Base-by-base conservation (phyloP, 164 flowering plant species). In the Cinnamomum chago region DNA sequence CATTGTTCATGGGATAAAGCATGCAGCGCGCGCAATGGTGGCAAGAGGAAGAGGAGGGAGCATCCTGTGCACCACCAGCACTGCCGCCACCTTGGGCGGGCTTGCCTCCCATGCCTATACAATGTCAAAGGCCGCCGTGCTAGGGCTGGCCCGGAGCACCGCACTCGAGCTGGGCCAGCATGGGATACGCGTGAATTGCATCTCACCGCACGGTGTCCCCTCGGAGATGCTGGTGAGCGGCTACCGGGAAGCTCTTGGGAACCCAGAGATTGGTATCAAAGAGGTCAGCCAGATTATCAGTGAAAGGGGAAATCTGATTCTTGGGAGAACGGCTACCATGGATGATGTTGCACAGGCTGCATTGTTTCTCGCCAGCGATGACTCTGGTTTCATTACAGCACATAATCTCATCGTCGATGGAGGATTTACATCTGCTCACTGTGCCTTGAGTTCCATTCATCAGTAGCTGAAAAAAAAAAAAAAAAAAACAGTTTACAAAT, bases 381-480 rank as follows among this genome's bases (percentile, higher is more conserved):
- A 94, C 0, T 77, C 97, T 0, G 91, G 89, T 0, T 94, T 81
- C 66, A 76, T 92, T 1, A 90, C 94, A 0, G 97, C 81, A 50
- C 98, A 94, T 73, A 92, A 94, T 75, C 86, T 94, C 20, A 86
- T 92, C 11, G 76, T 94, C 2, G 98, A 94, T 79, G 98, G 98
- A 3, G 97, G 98, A 5, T 93, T 79, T 74, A 87, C 97, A 20
- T 81, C 88, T 30, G 91, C 82, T 68, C 70, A 5, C 51, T 77
- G 72, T 35, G 50, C 20, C 27, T 68, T 89, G 87, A 79, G 81
- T 60, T 84, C 83, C 74, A 86, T 89, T 18, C 89, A 92, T 72
- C 78, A 82, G 55, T 78, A 75, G 58, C 30, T 51, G 72, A 40
- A 40, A 30, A 28, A 28, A 30, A 40, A 40, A n/a, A n/a, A n/a